Percentiles rank a stretch among this genome's conserved stretches.
Evolutionary conservation across 192 early-diverging fungal genomes (phyloP).

Genomic region (Jimgerdemannia flammicorona): DNA sequence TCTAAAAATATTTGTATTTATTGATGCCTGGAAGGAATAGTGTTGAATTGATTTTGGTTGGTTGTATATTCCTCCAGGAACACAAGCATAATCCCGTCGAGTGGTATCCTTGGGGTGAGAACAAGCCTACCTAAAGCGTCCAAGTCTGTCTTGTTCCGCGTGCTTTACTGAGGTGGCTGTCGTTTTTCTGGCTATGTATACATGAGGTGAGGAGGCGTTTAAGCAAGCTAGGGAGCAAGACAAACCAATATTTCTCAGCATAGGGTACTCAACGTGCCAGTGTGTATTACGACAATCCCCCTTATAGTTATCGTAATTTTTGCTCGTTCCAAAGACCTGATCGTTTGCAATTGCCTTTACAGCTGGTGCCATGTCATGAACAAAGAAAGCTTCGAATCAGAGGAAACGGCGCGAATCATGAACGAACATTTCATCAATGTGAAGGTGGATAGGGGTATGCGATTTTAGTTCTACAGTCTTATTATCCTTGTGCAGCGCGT

Average conservation of each 20-base stretch:
- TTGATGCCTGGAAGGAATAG: not conserved
- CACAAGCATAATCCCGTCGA: not conserved
- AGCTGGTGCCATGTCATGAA: slow-evolving; percentile 67
- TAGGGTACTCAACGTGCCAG: slow-evolving; percentile 69
- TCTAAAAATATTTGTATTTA: not conserved
- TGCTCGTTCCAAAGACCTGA: not conserved
- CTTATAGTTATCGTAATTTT: not conserved
- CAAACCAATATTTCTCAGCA: slow-evolving; percentile 59
- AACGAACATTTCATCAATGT: slow-evolving; percentile 56
- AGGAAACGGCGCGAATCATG: slow-evolving; percentile 48
- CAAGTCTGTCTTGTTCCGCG: no score
- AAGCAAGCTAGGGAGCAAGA: slow-evolving; percentile 42
- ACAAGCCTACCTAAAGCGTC: not conserved
- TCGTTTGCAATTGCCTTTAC: not conserved
- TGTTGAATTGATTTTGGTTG: not conserved
- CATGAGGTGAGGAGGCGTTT: slow-evolving; percentile 63
- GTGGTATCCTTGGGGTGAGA: not conserved
- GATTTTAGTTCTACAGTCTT: not conserved
- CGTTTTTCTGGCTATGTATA: slow-evolving; percentile 27
- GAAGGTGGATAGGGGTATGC: slow-evolving; percentile 36
- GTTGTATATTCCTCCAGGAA: not conserved
- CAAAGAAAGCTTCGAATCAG: slow-evolving; percentile 58
- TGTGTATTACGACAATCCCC: slow-evolving; percentile 14
- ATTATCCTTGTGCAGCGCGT: not conserved
- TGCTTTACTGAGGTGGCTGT: no score